These are phyloP conservation scores for Apiospora rasikravindrae DNA, from an alignment of 2,329 filamentous ascomycete species.

Conservation along the genomic window DNA sequence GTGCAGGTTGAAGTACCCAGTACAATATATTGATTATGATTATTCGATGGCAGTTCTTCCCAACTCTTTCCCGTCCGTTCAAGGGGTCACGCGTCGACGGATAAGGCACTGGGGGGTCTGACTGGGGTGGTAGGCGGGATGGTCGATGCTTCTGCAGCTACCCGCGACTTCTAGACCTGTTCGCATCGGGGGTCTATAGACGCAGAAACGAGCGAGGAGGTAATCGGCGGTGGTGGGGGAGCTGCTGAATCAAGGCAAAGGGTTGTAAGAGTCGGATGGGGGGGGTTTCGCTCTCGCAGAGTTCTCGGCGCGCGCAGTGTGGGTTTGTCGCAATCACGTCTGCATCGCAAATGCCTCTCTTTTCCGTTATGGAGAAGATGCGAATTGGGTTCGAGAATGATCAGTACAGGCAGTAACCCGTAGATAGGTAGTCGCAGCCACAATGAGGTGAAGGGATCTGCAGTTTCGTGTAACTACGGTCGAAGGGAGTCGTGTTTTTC, in stretches of 20 bases:
- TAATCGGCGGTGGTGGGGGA: background rate
- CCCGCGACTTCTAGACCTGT: constrained; percentile 42
- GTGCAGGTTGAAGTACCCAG: constrained; percentile 10
- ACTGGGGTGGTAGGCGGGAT: constrained; percentile 43
- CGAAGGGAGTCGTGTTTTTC: constrained; percentile 6
- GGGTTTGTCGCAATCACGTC: constrained; percentile 5
- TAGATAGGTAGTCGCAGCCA: background rate
- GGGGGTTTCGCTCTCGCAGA: background rate
- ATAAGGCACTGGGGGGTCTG: constrained; percentile 44
- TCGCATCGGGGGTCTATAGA: constrained; percentile 33
- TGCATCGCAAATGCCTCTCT: background rate
- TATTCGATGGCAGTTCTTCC: constrained; percentile 20
- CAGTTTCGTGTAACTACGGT: constrained; percentile 1
- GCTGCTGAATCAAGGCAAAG: constrained; percentile 3
- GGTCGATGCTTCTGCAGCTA: constrained; percentile 44
- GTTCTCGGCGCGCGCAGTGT: constrained; percentile 1
- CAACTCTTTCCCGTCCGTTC: constrained; percentile 28
- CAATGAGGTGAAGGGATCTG: background rate
- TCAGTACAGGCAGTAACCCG: background rate
- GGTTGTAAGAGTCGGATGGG: background rate
- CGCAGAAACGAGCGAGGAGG: constrained; percentile 1
- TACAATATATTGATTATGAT: constrained; percentile 21
- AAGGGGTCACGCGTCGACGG: constrained; percentile 43
- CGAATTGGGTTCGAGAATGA: background rate
- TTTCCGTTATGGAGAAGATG: background rate